Conservation (phyloP, 495 filamentous ascomycete species). For the Cairneyella variabilis region DNA sequence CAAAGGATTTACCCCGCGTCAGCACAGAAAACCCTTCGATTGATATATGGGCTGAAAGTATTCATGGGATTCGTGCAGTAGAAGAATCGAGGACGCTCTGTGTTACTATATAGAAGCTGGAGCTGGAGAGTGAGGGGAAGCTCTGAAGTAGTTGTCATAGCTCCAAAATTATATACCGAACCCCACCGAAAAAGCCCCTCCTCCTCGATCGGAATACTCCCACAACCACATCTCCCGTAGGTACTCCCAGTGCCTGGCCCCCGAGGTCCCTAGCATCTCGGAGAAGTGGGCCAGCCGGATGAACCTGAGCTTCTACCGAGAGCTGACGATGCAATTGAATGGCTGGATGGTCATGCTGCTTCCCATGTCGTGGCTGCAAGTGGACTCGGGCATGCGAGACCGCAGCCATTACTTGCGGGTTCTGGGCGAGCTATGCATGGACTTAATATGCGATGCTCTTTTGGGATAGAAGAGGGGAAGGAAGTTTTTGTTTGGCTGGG, state of each 20-base stretch:
- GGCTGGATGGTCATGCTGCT: neutral
- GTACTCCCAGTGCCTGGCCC: neutral
- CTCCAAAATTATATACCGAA: neutral
- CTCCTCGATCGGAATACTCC: neutral
- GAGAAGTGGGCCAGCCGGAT: neutral
- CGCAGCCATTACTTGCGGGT: too few relatives aligned
- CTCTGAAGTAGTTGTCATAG: neutral
- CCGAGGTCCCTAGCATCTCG: neutral
- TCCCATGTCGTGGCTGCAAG: too few relatives aligned
- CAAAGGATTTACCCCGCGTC: neutral
- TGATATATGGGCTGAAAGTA: too few relatives aligned
- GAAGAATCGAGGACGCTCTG: too few relatives aligned
- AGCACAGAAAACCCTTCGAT: neutral
- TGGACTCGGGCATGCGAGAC: too few relatives aligned
- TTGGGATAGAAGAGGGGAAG: constrained; percentile 11
- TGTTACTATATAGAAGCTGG: too few relatives aligned
- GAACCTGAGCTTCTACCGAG: neutral
- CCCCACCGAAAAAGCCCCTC: neutral
- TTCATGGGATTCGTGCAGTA: too few relatives aligned
- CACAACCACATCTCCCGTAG: neutral
- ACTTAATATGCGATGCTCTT: too few relatives aligned
- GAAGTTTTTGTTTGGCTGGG: neutral
- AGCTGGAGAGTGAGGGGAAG: too few relatives aligned
- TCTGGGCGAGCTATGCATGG: too few relatives aligned
- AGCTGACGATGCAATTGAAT: neutral